A percentile compares a stretch with the other conserved stretches of the same genome.
Evolutionary conservation across 1,284 basidiomycete genomes (phyloP).

Genomic region (Sphaerobolus stellatus): DNA sequence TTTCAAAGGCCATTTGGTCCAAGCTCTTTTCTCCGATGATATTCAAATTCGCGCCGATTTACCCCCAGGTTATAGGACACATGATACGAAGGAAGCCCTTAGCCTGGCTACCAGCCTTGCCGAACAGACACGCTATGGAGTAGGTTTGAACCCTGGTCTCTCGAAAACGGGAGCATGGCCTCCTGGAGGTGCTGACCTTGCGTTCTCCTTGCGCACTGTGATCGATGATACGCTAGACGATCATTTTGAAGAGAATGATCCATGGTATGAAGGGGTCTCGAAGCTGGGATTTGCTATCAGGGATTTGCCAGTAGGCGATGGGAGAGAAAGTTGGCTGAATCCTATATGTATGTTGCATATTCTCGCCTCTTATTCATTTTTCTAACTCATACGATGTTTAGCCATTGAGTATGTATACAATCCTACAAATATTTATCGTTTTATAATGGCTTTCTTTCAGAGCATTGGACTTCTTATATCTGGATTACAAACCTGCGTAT

Average conservation of each 20-base stretch:
- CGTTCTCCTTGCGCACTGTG: constrained; percentile 76
- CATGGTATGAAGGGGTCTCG: constrained; percentile 65
- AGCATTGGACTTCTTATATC: constrained; percentile 83
- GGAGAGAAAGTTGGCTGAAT: constrained; percentile 74
- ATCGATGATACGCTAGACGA: constrained; percentile 66
- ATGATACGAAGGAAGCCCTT: constrained; percentile 4
- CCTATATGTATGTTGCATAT: constrained; percentile 58
- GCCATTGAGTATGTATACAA: constrained; percentile 55
- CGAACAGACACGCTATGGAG: constrained; percentile 18
- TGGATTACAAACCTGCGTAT: constrained; percentile 79
- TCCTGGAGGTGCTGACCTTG: constrained; percentile 78
- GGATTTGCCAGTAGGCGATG: constrained; percentile 62
- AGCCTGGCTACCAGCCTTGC: constrained; percentile 10
- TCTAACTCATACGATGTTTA: constrained; percentile 23
- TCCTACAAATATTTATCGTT: neutral
- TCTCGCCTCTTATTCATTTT: constrained; percentile 4
- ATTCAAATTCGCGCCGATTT: constrained; percentile 43
- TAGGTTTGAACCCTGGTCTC: constrained; percentile 72
- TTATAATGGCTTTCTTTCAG: constrained; percentile 35
- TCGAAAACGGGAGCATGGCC: constrained; percentile 77
- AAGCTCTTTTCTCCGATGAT: constrained; percentile 70
- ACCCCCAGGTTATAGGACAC: constrained; percentile 6
- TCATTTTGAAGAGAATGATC: constrained; percentile 13
- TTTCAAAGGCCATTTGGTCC: constrained; percentile 62
- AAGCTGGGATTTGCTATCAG: constrained; percentile 80